Evolutionary conservation across 768 basidiomycete species (phyloP).

Genomic region (Sporobolomyces pararoseus): DNA sequence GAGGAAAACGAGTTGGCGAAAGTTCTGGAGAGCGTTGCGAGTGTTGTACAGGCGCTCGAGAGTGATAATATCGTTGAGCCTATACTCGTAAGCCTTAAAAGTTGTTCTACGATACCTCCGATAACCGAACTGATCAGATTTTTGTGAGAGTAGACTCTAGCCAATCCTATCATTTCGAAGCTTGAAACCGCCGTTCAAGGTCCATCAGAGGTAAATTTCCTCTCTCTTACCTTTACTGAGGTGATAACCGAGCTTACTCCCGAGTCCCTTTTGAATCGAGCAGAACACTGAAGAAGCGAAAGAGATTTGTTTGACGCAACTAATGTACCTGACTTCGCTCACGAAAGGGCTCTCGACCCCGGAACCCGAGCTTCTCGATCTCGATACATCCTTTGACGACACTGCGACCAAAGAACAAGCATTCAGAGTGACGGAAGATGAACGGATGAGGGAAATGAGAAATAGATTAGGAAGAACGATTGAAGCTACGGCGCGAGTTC

Average conservation of each 20-base stretch:
- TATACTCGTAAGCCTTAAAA: conserved; percentile 44
- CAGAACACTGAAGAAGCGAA: conserved; percentile 44
- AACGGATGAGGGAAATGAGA: conserved; percentile 45
- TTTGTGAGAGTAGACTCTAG: conserved; percentile 43
- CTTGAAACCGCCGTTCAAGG: conserved; percentile 38
- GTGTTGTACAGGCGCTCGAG: conserved; percentile 52
- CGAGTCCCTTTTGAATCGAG: too few species aligned
- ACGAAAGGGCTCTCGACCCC: conserved; percentile 51
- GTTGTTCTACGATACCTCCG: background rate
- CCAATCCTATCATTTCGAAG: conserved; percentile 46
- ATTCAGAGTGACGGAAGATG: conserved; percentile 20
- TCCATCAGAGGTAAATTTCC: background rate
- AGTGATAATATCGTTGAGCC: conserved; percentile 48
- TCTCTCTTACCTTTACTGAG: background rate
- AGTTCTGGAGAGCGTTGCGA: conserved; percentile 52
- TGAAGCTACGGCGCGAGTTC: conserved; percentile 45
- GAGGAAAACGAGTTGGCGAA: conserved; percentile 51
- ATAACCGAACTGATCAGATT: background rate
- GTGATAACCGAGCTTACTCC: background rate
- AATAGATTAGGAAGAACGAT: conserved; percentile 45
- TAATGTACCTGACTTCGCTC: conserved; percentile 51
- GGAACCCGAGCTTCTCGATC: conserved; percentile 52
- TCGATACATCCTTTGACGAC: conserved; percentile 45
- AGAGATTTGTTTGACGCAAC: conserved; percentile 46
- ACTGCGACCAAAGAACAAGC: conserved; percentile 39